Conservation (phyloP, 805 yeast species). For the Ogataea saltuana region DNA sequence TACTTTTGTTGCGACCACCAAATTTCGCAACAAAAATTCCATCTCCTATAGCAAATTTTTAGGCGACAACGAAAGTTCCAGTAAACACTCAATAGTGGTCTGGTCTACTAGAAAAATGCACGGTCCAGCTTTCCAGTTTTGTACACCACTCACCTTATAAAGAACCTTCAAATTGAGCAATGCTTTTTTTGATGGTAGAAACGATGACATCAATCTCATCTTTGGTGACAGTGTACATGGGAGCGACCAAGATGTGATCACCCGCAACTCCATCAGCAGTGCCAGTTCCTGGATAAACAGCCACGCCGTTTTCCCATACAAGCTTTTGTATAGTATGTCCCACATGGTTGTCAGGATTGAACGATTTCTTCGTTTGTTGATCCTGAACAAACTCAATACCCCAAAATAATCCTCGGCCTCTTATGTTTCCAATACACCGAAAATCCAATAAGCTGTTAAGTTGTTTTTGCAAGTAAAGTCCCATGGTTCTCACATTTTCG, state of each 20-base stretch:
- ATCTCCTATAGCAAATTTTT: no score
- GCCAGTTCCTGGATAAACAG: constrained; percentile 40
- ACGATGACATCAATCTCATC: constrained; percentile 38
- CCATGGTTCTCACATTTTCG: constrained; percentile 39
- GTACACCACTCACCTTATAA: not conserved
- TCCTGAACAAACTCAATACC: constrained; percentile 49
- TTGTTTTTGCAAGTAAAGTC: constrained; percentile 36
- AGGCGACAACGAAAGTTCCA: no score
- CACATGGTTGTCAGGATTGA: constrained; percentile 31
- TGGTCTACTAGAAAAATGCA: no score
- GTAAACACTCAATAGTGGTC: no score
- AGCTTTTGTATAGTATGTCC: constrained; percentile 33
- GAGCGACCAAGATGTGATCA: constrained; percentile 40
- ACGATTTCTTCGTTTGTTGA: constrained; percentile 43
- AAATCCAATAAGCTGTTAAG: constrained; percentile 31
- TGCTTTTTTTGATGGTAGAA: constrained; percentile 30
- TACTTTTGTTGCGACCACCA: no score
- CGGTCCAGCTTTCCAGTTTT: not conserved
- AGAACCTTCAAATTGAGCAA: constrained; percentile 4
- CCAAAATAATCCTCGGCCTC: constrained; percentile 60
- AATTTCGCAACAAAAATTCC: no score
- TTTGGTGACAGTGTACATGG: constrained; percentile 38
- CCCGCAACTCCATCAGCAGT: constrained; percentile 41
- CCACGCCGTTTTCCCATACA: constrained; percentile 41
- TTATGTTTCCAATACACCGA: constrained; percentile 47